Evolutionary conservation across 2,329 filamentous ascomycete species (phyloP).

Genomic region (Helminthosporium solani): DNA sequence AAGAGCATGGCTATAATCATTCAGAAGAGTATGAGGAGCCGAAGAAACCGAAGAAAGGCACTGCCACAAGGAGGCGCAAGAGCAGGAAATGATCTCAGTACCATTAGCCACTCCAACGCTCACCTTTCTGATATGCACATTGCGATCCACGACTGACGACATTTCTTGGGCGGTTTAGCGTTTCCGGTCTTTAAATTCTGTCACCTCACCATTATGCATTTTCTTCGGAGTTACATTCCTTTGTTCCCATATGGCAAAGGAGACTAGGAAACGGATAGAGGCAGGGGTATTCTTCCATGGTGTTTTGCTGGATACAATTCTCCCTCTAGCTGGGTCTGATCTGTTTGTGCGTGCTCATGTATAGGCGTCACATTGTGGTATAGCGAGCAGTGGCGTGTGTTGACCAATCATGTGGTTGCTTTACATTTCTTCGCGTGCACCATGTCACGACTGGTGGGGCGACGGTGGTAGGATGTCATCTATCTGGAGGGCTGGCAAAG

Average conservation of each 20-base stretch:
- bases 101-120: not conserved
- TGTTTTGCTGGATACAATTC: not conserved
- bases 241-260: not conserved
- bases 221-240: not conserved
- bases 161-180: conserved; percentile 20
- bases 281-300: not conserved
- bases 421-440: not conserved
- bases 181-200: conserved; percentile 7
- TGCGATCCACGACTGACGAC: conserved; percentile 21
- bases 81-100: conserved; percentile 17
- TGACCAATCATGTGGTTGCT: too few species aligned
- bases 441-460: too few species aligned
- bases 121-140: too few species aligned
- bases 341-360: not conserved
- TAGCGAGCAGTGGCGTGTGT: not conserved
- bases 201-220: conserved; percentile 4
- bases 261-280: not conserved
- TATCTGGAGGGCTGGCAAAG: too few species aligned
- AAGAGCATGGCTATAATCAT: conserved; percentile 61
- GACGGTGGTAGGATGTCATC: not conserved
- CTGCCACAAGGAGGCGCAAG: conserved; percentile 33
- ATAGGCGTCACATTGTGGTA: not conserved
- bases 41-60: conserved; percentile 46
- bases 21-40: conserved; percentile 56
- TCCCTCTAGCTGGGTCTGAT: not conserved